Evolutionary conservation across 1,284 basidiomycete species (phyloP).

Genomic region (Trichosporon inkin): DNA sequence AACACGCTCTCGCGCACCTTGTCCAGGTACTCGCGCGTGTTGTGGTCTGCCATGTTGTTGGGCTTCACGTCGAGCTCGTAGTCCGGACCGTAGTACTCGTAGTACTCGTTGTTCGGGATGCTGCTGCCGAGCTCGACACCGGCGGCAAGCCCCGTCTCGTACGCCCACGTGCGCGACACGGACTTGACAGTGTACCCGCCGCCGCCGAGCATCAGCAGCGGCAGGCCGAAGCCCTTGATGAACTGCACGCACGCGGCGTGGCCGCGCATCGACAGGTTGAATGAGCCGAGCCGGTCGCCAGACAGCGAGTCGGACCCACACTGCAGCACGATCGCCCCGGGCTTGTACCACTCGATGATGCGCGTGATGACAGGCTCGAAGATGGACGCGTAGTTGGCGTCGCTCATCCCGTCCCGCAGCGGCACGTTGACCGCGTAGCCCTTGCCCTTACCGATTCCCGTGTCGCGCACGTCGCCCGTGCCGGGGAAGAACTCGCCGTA

Average conservation of each 20-base stretch:
- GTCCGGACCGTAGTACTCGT: conserved; percentile 98
- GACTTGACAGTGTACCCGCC: conserved; percentile 99
- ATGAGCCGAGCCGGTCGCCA: conserved; percentile 91
- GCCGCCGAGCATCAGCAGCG: conserved; percentile 86
- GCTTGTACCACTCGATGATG: conserved; percentile 95
- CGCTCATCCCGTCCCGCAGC: conserved; percentile 88
- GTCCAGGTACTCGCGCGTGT: conserved; percentile 86
- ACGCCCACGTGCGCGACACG: conserved; percentile 95
- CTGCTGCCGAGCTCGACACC: conserved; percentile 87
- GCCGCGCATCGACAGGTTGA: conserved; percentile 97
- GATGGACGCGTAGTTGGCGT: conserved; percentile 90
- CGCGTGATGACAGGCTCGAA: conserved; percentile 93
- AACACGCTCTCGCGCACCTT: conserved; percentile 88
- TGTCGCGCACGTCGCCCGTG: conserved; percentile 91
- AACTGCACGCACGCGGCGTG: conserved; percentile 97
- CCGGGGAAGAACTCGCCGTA: conserved; percentile 99
- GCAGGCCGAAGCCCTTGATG: conserved; percentile 93
- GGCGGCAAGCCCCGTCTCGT: conserved; percentile 93
- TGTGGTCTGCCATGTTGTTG: conserved; percentile 94
- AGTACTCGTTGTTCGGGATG: conserved; percentile 96
- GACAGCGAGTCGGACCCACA: conserved; percentile 98
- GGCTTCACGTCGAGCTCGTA: conserved; percentile 95
- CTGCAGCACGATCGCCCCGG: conserved; percentile 93
- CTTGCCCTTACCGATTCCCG: conserved; percentile 87
- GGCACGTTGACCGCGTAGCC: conserved; percentile 94